These are phyloP conservation scores for Marasmius oreades DNA, from an alignment of 1,284 basidiomycete genomes.

Conservation along the genomic window DNA sequence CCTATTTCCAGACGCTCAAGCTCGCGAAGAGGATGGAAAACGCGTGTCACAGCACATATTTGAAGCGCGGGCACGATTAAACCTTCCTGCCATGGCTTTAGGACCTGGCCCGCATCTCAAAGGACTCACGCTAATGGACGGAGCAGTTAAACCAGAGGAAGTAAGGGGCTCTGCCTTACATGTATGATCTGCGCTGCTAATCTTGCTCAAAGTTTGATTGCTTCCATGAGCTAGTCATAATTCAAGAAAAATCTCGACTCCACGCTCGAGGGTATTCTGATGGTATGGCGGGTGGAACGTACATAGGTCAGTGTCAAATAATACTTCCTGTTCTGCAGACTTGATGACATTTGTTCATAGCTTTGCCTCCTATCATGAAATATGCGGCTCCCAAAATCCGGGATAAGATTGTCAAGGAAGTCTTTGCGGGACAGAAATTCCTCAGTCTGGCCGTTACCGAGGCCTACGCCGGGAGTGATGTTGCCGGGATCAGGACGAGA, in stretches of 20 bases:
- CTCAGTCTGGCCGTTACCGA: conserved; percentile 76
- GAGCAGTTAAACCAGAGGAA: conserved; percentile 76
- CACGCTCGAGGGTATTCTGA: conserved; percentile 30
- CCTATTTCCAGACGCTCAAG: conserved; percentile 38
- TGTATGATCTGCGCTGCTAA: not conserved
- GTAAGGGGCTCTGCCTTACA: not conserved
- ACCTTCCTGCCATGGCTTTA: conserved; percentile 79
- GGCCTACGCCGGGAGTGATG: conserved; percentile 66
- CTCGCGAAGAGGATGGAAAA: conserved; percentile 66
- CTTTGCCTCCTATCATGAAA: conserved; percentile 61
- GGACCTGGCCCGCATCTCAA: conserved; percentile 76
- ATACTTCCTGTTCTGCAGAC: not conserved
- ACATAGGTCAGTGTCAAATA: conserved; percentile 31
- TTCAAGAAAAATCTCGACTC: conserved; percentile 64
- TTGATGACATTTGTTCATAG: conserved; percentile 15
- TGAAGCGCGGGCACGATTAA: conserved; percentile 52
- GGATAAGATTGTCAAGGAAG: conserved; percentile 61
- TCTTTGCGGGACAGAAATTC: conserved; percentile 64
- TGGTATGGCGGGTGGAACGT: conserved; percentile 52
- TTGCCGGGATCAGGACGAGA: conserved; percentile 45
- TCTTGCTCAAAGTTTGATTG: conserved; percentile 41
- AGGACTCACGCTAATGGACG: conserved; percentile 72
- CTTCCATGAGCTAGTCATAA: conserved; percentile 62
- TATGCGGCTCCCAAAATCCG: conserved; percentile 61
- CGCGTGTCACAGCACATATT: conserved; percentile 49